Conservation (phyloP, 2,329 filamentous ascomycete genomes). For the Berkeleyomyces basicola region DNA sequence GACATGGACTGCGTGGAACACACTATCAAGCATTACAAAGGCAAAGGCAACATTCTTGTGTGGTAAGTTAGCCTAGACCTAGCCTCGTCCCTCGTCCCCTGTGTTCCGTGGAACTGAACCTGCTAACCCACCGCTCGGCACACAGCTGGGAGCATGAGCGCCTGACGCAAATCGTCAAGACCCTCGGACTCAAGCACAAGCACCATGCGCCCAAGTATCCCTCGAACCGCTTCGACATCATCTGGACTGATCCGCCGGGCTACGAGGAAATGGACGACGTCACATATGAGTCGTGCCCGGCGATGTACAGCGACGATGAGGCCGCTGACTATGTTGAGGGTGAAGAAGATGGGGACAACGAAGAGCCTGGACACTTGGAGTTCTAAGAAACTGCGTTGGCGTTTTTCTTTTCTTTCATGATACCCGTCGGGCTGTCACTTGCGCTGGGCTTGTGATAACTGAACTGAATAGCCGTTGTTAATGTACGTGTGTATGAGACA, state of each 20-base stretch:
- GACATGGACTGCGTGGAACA: constrained; percentile 37
- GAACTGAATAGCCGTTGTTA: too few relatives aligned
- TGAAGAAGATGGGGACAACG: neutral
- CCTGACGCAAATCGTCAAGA: constrained; percentile 33
- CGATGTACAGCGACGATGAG: neutral
- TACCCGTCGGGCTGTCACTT: too few relatives aligned
- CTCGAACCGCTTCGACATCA: constrained; percentile 32
- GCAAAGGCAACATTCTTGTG: constrained; percentile 40
- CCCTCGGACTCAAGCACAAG: constrained; percentile 31
- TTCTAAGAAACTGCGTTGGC: too few relatives aligned
- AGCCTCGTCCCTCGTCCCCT: neutral
- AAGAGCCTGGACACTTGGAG: neutral
- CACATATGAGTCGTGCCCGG: constrained; percentile 15
- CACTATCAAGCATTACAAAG: constrained; percentile 29
- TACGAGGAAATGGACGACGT: constrained; percentile 30
- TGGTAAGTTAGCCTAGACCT: constrained; percentile 22
- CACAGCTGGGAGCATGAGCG: constrained; percentile 41
- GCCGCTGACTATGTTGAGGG: neutral
- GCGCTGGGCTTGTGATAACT: too few relatives aligned
- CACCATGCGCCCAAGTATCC: constrained; percentile 30
- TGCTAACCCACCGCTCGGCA: neutral
- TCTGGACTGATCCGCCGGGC: constrained; percentile 38
- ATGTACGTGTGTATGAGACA: too few relatives aligned
- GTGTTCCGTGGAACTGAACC: neutral
- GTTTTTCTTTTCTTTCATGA: too few relatives aligned